A percentile compares a stretch with the other conserved stretches of the same genome.
phyloP scores from a whole-genome alignment of 1,139 yeast species.

The Sugiyamaella xylanicola region DNA sequence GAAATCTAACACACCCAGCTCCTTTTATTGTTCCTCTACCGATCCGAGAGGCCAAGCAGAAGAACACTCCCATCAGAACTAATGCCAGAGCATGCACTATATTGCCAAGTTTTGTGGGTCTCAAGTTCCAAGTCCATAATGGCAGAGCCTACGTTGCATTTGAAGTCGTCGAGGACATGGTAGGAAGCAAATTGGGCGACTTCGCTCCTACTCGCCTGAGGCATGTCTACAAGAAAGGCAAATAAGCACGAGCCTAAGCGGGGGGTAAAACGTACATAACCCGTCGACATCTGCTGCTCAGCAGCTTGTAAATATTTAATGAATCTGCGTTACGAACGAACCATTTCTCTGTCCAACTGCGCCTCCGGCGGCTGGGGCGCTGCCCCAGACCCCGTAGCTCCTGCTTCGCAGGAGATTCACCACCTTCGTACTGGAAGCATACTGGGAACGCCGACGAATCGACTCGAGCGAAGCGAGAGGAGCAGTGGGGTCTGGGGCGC shows the following conservation, averaged over 20 bases:
- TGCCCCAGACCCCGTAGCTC: not conserved
- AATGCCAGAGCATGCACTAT: constrained; percentile 94
- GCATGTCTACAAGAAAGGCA: constrained; percentile 71
- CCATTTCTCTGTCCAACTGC: not conserved
- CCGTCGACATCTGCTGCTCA: no score
- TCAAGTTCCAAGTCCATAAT: constrained; percentile 91
- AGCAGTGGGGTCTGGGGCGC: no score
- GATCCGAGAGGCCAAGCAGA: constrained; percentile 76
- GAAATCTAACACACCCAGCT: constrained; percentile 48
- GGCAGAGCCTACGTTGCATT: constrained; percentile 93
- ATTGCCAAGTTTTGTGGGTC: constrained; percentile 92
- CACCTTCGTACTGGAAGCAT: no score
- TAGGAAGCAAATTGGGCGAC: constrained; percentile 94
- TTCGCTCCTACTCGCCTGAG: constrained; percentile 91
- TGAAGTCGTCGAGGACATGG: constrained; percentile 92
- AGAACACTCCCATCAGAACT: constrained; percentile 86
- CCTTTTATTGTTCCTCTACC: constrained; percentile 95
- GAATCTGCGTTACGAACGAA: not conserved
- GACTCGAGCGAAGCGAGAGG: no score
- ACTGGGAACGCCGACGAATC: no score
- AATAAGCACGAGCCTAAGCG: constrained; percentile 22
- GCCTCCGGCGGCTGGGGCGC: not conserved
- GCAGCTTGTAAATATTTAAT: constrained; percentile 7
- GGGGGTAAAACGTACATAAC: no score
- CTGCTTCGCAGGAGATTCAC: not conserved